These are phyloP conservation scores for Wickerhamomyces subpelliculosus DNA, from an alignment of 805 yeast species.

Conservation along the genomic window DNA sequence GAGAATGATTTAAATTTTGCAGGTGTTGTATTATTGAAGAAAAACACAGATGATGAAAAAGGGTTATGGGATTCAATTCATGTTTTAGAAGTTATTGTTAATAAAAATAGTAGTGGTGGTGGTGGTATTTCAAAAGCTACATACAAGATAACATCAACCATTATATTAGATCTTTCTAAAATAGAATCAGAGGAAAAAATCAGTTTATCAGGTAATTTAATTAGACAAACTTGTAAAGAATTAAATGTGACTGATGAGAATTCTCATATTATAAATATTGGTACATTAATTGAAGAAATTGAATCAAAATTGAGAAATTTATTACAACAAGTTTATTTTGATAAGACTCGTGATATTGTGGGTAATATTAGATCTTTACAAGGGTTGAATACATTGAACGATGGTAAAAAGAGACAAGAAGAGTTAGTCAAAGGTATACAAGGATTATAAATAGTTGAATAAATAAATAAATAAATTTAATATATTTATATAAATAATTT, in stretches of 20 bases:
- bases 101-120: too few species aligned
- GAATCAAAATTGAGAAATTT: slow-evolving; percentile 82
- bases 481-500: too few species aligned
- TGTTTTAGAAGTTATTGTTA: slow-evolving; percentile 68
- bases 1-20: slow-evolving; percentile 58
- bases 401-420: slow-evolving; percentile 24
- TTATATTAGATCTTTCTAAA: slow-evolving; percentile 60
- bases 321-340: slow-evolving; percentile 91
- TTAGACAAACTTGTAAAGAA: slow-evolving; percentile 70
- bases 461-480: too few species aligned
- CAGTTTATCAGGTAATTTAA: slow-evolving; percentile 72
- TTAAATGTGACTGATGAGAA: slow-evolving; percentile 38
- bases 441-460: slow-evolving; percentile 16
- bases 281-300: slow-evolving; percentile 77
- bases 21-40: slow-evolving; percentile 84
- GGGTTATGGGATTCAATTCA: slow-evolving; percentile 84
- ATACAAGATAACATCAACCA: slow-evolving; percentile 81
- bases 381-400: slow-evolving; percentile 12
- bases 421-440: slow-evolving; percentile 30
- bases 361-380: slow-evolving; percentile 51
- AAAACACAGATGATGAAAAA: slow-evolving; percentile 38
- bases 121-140: slow-evolving; percentile 26
- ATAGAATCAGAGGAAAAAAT: slow-evolving; percentile 27
- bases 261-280: slow-evolving; percentile 81
- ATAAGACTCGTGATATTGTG: slow-evolving; percentile 84